A percentile compares a stretch with the other conserved stretches of the same genome.
phyloP scores from a whole-genome alignment of 1,139 yeast genomes.

The Spathaspora sp. region DNA sequence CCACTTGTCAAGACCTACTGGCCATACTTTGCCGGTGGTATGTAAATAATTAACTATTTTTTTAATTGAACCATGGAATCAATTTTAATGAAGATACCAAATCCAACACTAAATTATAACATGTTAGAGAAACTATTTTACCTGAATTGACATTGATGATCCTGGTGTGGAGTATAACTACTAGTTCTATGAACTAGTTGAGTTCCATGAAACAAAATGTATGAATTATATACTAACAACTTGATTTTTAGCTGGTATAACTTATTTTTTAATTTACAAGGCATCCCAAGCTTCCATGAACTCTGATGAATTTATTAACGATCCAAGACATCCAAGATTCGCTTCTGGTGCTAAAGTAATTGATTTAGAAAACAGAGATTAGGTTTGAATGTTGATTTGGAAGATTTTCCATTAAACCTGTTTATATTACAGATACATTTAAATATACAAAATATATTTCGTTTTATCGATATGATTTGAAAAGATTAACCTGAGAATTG shows the following conservation, averaged over 20 bases:
- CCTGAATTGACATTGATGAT: slow-evolving; percentile 1
- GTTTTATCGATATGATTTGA: background rate
- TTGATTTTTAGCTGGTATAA: slow-evolving; percentile 35
- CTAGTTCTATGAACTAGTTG: background rate
- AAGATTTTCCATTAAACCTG: background rate
- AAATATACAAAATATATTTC: slow-evolving; percentile 2
- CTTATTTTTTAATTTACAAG: slow-evolving; percentile 46
- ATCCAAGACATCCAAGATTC: slow-evolving; percentile 57
- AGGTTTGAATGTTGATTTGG: background rate
- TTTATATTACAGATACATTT: slow-evolving; percentile 1
- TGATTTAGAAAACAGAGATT: slow-evolving; percentile 38
- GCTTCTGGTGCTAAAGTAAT: slow-evolving; percentile 40
- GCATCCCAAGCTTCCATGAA: slow-evolving; percentile 44
- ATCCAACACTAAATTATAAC: slow-evolving; percentile 1
- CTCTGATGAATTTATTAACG: slow-evolving; percentile 51
- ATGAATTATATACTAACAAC: slow-evolving; percentile 20
- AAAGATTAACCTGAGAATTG: background rate
- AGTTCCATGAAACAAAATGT: background rate
- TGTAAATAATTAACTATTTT: slow-evolving; percentile 19
- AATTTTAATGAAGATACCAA: slow-evolving; percentile 1
- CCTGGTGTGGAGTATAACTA: background rate
- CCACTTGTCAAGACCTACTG: slow-evolving; percentile 49
- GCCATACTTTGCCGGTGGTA: slow-evolving; percentile 55
- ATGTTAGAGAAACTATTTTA: slow-evolving; percentile 2
- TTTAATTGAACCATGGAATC: background rate